phyloP scores from a whole-genome alignment of 2,329 filamentous ascomycete genomes.

The Rutstroemia sp. region DNA sequence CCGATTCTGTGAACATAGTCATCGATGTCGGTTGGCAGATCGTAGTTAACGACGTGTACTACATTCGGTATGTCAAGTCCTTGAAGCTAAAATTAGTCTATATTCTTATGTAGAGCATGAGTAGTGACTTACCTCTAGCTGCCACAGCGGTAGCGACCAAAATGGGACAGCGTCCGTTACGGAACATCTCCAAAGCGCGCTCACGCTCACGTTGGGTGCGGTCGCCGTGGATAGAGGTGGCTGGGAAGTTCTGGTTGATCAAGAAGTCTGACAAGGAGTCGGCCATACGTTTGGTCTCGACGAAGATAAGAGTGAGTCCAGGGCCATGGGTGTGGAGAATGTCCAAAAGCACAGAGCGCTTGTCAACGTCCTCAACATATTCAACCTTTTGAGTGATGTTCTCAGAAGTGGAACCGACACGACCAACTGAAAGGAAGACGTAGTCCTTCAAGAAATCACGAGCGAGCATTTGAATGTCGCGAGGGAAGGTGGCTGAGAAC shows the following conservation, averaged over 20 bases:
- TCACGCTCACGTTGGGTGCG: constrained; percentile 98
- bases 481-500: constrained; percentile 99
- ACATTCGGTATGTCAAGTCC: constrained; percentile 82
- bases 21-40: constrained; percentile 96
- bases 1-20: constrained; percentile 99
- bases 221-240: constrained; percentile 97
- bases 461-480: constrained; percentile 98
- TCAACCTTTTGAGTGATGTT: constrained; percentile 99
- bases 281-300: constrained; percentile 99
- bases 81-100: too few relatives aligned
- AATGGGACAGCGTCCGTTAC: constrained; percentile 90
- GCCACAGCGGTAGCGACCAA: constrained; percentile 95
- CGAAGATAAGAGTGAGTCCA: constrained; percentile 92
- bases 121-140: constrained; percentile 39
- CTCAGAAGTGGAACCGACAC: constrained; percentile 98
- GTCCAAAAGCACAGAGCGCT: constrained; percentile 94
- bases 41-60: constrained; percentile 97
- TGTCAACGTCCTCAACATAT: constrained; percentile 94
- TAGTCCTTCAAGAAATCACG: constrained; percentile 99
- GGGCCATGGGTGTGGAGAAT: constrained; percentile 91
- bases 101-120: too few relatives aligned
- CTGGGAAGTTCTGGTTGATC: constrained; percentile 97
- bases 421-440: constrained; percentile 96
- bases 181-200: constrained; percentile 95
- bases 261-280: constrained; percentile 96